Evolutionary conservation across 2,329 filamentous ascomycete species (phyloP).

Genomic region (Apiospora marii): DNA sequence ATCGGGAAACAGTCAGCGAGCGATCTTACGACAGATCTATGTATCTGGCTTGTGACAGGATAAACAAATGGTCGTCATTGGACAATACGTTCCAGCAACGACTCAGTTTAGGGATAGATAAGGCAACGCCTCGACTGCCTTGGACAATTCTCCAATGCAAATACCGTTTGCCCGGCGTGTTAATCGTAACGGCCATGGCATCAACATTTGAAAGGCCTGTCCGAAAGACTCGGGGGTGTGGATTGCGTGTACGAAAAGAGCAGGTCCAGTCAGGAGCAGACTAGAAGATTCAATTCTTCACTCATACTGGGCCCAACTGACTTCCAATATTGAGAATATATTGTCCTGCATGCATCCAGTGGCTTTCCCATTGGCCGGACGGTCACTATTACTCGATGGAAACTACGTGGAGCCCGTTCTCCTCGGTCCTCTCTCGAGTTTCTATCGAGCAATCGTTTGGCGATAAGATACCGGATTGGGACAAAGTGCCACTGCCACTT

Average conservation of each 20-base stretch:
- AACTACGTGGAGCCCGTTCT: background rate
- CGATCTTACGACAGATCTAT: background rate
- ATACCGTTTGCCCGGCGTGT: background rate
- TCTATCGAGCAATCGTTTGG: constrained; percentile 20
- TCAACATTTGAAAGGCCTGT: background rate
- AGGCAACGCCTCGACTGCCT: background rate
- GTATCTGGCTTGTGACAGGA: background rate
- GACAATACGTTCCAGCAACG: background rate
- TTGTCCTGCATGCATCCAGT: background rate
- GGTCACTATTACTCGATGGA: constrained; percentile 6
- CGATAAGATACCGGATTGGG: constrained; percentile 19
- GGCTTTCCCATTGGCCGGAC: background rate
- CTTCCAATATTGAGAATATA: constrained; percentile 3
- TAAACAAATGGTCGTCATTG: background rate
- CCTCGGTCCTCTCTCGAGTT: constrained; percentile 4
- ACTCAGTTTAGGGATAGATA: background rate
- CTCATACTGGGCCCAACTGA: too few relatives aligned
- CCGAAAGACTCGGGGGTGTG: background rate
- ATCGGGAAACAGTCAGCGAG: constrained; percentile 5
- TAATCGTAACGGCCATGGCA: background rate
- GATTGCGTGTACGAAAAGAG: background rate
- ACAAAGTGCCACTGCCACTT: background rate
- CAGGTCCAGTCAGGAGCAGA: background rate
- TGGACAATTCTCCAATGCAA: background rate
- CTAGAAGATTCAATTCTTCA: background rate